Base-by-base conservation (phyloP, 345 rosid genomes). In the Pistacia atlantica region DNA sequence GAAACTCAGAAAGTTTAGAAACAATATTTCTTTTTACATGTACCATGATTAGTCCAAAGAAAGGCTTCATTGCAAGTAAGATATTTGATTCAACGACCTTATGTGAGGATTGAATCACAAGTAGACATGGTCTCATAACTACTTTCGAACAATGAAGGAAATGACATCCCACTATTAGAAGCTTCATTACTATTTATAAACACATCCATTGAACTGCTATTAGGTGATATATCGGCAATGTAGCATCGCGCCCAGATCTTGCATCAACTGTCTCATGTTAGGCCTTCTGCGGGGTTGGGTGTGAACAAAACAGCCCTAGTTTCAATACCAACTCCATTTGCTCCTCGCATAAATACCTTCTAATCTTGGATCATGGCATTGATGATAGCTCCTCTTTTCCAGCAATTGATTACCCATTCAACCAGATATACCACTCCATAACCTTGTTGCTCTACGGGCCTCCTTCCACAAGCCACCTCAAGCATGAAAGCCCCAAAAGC, bases 381-480 rank as follows among this genome's bases (percentile, higher is more conserved):
- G 4, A 84, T 33, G 20, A 85, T 59, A 8, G 18, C 54, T 16
- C 75, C 72, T 54, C 69, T 75, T 51, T 38, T 75, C 87, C 89
- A 81, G 60, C 65, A 73, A 1, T 79, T 80, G 7, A 48, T 46
- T 13, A 83, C 86, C 84, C 86, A 77, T 6, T 82, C 87, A 67
- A 85, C 75, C 62, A 88, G 20, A 74, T 28, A 55, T 2, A 71
- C 67, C 7, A 79, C 78, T 71, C 65, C 85, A 12, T 63, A 17
- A 11, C 13, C 31, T 48, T 0, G 37, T 3, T 17, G 52, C 74
- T 80, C 79, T 1, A 87, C 59, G 0, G 88, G 88, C 67, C 79
- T 87, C 78, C 83, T 85, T 60, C 91, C 93, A n/a, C 90, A 84
- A 49, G 83, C 86, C 5, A 88, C 81, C 71, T 90, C 91, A 1